Base-by-base conservation (phyloP, 805 yeast genomes). In the Candida palmyrensis region DNA sequence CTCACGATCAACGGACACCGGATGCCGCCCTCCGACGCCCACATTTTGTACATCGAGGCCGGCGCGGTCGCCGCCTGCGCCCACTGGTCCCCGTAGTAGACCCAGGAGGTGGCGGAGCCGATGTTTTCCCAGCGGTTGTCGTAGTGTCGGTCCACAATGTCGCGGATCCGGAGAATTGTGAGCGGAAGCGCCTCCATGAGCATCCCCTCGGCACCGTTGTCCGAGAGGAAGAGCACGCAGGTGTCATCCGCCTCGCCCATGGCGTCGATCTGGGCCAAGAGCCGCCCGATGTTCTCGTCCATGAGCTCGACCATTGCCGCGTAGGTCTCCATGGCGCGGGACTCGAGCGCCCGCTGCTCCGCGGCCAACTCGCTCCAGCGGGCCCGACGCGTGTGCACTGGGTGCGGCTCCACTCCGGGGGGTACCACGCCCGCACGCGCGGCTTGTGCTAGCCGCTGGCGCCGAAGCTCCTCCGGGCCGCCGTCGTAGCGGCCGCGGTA, bases 161-260 rank as follows among this genome's bases (percentile, higher is more conserved):
- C 51, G 13, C 40, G 27, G 30, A 50, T 51, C 24, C 58, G 53
- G 18, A 44, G 51, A 16, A 45, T 39, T 8, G 23, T 29, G 28
- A 72, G 48, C 2, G 82, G 79, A 43, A 72, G 53, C 3, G 78
- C 80, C 41, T 75, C 79, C 53, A 73, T 57, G 31, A 73, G 52
- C 65, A 73, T 68, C 11, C 82, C 79, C 47, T 77, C 82, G 4
- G 82, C 82, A 16, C 82, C 82, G 48, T 77, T 77, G 49, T 77
- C 82, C 3, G 80, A 73, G 68, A 75, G 71, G 55, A 77, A 77
- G 21, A 74, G 40, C n/a, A 76, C 58, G 42, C 75, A 58, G 0
- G 82, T 76, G 51, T 77, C 71, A 25, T 75, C 79, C 18, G 65
- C 48, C 45, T 73, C 72, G 9, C 64, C 72, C 2, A 55, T 48